Percentiles rank a stretch among this genome's conserved stretches.
Conservation (phyloP, 2,329 filamentous ascomycete genomes). For the Rhytidhysteron rufulum region DNA sequence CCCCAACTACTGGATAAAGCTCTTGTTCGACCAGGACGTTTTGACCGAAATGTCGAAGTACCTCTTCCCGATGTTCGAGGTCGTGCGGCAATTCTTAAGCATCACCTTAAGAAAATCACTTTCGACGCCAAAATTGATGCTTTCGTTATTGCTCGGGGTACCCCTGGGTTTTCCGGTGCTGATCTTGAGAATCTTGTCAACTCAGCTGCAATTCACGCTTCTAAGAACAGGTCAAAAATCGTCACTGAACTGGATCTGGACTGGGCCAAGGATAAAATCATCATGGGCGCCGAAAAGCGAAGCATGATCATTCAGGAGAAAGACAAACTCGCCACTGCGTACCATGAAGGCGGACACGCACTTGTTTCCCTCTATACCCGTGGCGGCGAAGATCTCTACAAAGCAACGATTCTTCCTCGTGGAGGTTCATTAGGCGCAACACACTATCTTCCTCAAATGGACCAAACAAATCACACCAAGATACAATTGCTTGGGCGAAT, state of each 20-base stretch:
- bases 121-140: conserved; percentile 76
- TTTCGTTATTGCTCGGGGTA: conserved; percentile 77
- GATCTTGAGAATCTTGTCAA: conserved; percentile 97
- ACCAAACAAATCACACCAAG: conserved; percentile 86
- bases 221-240: conserved; percentile 71
- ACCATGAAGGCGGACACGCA: conserved; percentile 93
- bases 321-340: conserved; percentile 94
- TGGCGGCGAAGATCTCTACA: conserved; percentile 77
- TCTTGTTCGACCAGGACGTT: conserved; percentile 87
- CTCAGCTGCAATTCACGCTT: conserved; percentile 91
- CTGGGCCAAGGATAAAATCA: conserved; percentile 97
- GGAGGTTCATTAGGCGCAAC: conserved; percentile 85
- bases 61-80: conserved; percentile 89
- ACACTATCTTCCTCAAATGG: conserved; percentile 82
- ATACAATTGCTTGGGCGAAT: conserved; percentile 77
- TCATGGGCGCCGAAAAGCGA: conserved; percentile 91
- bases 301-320: conserved; percentile 87
- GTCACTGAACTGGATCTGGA: conserved; percentile 81
- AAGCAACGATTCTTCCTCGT: conserved; percentile 93
- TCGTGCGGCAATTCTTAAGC: conserved; percentile 85
- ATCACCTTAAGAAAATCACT: conserved; percentile 91
- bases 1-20: conserved; percentile 93
- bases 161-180: conserved; percentile 88
- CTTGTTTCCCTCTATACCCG: conserved; percentile 82
- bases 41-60: conserved; percentile 88